Conservation (phyloP, 257 asterid species). For the Salvia miltiorrhiza region DNA sequence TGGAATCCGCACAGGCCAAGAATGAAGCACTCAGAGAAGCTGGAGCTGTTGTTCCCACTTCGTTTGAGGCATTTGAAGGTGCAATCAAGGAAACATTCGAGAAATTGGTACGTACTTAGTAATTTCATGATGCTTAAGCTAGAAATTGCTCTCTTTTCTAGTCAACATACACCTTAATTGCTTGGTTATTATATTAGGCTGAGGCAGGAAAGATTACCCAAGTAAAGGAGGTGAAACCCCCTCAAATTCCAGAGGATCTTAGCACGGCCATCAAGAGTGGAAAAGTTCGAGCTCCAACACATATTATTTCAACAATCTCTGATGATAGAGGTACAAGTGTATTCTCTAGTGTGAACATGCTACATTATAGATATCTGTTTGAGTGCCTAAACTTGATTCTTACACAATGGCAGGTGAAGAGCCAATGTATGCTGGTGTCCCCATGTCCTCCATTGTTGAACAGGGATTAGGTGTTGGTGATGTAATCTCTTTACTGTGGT, state of each 20-base stretch:
- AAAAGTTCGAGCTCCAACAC: slow-evolving; percentile 99
- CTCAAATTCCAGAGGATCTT: slow-evolving; percentile 99
- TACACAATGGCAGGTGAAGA: slow-evolving; percentile 76
- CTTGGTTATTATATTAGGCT: slow-evolving; percentile 41
- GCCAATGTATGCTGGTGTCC: slow-evolving; percentile 92
- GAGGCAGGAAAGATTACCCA: slow-evolving; percentile 72
- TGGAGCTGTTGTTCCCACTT: slow-evolving; percentile 96
- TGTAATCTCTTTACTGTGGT: slow-evolving; percentile 95
- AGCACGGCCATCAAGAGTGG: slow-evolving; percentile 89
- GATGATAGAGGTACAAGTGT: slow-evolving; percentile 79
- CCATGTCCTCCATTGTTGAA: slow-evolving; percentile 96
- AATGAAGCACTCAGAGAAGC: slow-evolving; percentile 91
- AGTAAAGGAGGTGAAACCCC: slow-evolving; percentile 84
- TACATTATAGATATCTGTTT: background rate
- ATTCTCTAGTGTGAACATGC: background rate
- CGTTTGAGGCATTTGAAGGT: slow-evolving; percentile 91
- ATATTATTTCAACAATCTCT: slow-evolving; percentile 94
- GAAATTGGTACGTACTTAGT: slow-evolving; percentile 54
- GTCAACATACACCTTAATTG: slow-evolving; percentile 2
- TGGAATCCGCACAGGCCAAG: slow-evolving; percentile 99
- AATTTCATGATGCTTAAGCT: background rate
- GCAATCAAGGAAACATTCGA: slow-evolving; percentile 75
- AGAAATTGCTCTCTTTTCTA: background rate
- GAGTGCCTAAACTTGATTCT: slow-evolving; percentile 21
- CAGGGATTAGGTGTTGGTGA: slow-evolving; percentile 99